Percentiles rank a stretch among this genome's conserved stretches.
Conservation (phyloP, 176 grass and related monocot genomes). For the Oryza rufipogon region DNA sequence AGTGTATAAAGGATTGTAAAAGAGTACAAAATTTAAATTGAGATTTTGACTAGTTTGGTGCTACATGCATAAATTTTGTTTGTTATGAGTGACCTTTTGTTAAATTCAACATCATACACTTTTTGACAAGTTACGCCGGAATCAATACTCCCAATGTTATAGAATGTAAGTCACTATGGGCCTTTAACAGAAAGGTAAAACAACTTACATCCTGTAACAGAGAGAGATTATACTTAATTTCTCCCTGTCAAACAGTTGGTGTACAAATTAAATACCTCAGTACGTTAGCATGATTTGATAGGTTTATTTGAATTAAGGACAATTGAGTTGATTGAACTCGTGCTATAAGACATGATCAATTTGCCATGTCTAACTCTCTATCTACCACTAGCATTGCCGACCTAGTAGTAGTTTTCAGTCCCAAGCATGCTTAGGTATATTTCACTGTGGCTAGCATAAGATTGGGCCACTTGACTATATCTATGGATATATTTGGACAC, state of each 20-base stretch:
- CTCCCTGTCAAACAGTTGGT: too few species aligned
- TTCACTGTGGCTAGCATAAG: background rate
- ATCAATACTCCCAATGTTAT: too few species aligned
- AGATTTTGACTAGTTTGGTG: background rate
- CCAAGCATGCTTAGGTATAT: background rate
- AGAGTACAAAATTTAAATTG: background rate
- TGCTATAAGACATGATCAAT: background rate
- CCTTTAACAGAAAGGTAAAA: too few species aligned
- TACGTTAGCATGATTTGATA: background rate
- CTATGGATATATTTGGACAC: background rate
- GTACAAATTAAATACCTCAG: too few species aligned
- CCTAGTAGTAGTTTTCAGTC: background rate
- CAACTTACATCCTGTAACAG: too few species aligned
- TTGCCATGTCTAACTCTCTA: background rate
- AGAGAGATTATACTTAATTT: too few species aligned
- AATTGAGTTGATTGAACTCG: background rate
- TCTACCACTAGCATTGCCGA: background rate
- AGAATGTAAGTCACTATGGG: too few species aligned
- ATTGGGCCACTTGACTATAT: background rate
- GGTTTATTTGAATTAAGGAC: too few species aligned
- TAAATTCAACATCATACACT: background rate
- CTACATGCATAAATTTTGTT: background rate
- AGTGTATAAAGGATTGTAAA: too few species aligned
- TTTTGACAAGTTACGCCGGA: background rate
- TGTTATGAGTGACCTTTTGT: background rate